Evolutionary conservation across 164 flowering plant genomes (phyloP).

Genomic region (Liquidambar formosana): DNA sequence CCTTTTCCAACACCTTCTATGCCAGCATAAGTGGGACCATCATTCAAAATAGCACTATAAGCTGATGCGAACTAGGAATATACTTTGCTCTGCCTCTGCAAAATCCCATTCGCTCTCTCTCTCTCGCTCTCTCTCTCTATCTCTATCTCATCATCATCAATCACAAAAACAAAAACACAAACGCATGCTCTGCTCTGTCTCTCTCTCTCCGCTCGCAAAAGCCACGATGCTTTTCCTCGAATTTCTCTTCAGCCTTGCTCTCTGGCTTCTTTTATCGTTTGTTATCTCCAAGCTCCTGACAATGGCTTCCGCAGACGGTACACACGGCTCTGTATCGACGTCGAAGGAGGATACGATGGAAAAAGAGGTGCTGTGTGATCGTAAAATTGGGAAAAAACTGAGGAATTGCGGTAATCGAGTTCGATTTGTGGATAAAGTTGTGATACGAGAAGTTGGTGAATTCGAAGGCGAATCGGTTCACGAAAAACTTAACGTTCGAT

Average conservation of each 20-base stretch:
- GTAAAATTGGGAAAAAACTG: neutral
- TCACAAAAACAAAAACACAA: neutral
- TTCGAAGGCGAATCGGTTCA: neutral
- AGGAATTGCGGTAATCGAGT: slow-evolving; percentile 7
- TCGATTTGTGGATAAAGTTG: slow-evolving; percentile 20
- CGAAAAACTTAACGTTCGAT: neutral
- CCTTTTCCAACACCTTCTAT: too few relatives aligned
- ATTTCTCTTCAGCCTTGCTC: slow-evolving; percentile 26
- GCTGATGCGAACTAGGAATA: slow-evolving; percentile 30
- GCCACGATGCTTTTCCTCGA: slow-evolving; percentile 44
- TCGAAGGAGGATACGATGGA: neutral
- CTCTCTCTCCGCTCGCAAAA: slow-evolving; percentile 1
- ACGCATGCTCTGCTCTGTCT: neutral
- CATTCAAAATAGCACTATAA: neutral
- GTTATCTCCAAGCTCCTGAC: slow-evolving; percentile 38
- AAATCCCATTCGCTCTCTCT: slow-evolving; percentile 14
- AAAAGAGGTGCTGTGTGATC: neutral
- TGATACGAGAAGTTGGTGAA: neutral
- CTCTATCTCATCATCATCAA: too few relatives aligned
- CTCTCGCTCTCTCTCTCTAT: neutral
- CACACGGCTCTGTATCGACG: neutral
- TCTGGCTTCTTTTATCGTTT: slow-evolving; percentile 35
- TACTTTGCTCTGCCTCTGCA: slow-evolving; percentile 39
- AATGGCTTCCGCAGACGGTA: slow-evolving; percentile 5
- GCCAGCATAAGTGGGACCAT: slow-evolving; percentile 2